Evolutionary conservation across 2,329 filamentous ascomycete species (phyloP).

Genomic region (Cladosporium sp.): DNA sequence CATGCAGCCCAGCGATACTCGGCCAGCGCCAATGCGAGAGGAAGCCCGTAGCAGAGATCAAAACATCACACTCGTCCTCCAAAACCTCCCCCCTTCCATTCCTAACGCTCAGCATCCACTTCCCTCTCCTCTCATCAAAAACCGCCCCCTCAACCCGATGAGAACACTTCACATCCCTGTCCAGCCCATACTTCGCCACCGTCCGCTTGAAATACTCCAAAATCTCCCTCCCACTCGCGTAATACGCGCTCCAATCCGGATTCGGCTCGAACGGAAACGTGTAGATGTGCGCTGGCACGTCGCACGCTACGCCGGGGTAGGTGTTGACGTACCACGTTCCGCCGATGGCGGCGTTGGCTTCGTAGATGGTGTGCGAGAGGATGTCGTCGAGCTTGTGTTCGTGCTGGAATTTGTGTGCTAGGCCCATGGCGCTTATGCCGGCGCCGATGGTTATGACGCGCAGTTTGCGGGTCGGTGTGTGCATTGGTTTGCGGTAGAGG

Average conservation of each 20-base stretch:
- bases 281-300: constrained; percentile 38
- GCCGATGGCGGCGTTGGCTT: constrained; percentile 38
- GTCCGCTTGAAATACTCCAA: constrained; percentile 38
- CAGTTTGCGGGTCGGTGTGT: constrained; percentile 26
- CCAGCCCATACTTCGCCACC: constrained; percentile 37
- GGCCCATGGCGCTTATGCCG: constrained; percentile 34
- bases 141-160: constrained; percentile 33
- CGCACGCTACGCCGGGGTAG: constrained; percentile 42
- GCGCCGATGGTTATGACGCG: constrained; percentile 31
- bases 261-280: constrained; percentile 42
- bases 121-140: constrained; percentile 34
- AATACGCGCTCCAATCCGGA: constrained; percentile 40
- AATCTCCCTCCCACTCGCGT: constrained; percentile 39
- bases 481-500: constrained; percentile 30
- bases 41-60: constrained; percentile 32
- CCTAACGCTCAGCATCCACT: constrained; percentile 35
- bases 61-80: constrained; percentile 30
- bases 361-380: constrained; percentile 40
- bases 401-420: constrained; percentile 40
- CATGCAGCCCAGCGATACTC: constrained; percentile 31
- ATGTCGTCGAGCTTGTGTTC: constrained; percentile 31
- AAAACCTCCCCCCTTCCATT: constrained; percentile 23
- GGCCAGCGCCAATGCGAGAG: constrained; percentile 31
- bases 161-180: constrained; percentile 36
- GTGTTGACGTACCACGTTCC: constrained; percentile 40